Evolutionary conservation across 257 asterid genomes (phyloP).

Genomic region (Lycium ferocissimum): DNA sequence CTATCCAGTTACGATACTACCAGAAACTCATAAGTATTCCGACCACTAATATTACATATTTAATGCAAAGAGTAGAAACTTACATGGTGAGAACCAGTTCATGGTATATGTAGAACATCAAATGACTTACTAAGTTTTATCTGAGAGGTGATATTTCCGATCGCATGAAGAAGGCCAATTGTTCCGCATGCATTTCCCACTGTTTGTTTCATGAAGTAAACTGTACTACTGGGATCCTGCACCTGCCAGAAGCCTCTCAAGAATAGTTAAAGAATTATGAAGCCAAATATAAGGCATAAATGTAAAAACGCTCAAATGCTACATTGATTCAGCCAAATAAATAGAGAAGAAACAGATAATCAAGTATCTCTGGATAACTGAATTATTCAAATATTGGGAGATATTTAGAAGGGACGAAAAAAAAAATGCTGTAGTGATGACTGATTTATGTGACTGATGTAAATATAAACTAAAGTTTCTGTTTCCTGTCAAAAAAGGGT

Average conservation of each 20-base stretch:
- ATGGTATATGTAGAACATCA: constrained; percentile 23
- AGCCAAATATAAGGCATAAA: neutral
- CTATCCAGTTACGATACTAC: constrained; percentile 4
- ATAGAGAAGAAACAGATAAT: neutral
- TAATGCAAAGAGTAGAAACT: constrained; percentile 17
- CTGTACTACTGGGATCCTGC: constrained; percentile 69
- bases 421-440: neutral
- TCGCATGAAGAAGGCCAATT: constrained; percentile 94
- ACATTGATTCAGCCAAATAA: neutral
- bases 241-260: constrained; percentile 33
- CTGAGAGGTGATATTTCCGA: constrained; percentile 86
- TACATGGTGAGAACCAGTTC: neutral
- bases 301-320: neutral
- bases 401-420: neutral
- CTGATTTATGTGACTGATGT: neutral
- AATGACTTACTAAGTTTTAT: constrained; percentile 77
- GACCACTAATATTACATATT: neutral
- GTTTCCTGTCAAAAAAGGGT: neutral
- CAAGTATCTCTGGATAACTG: neutral
- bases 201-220: constrained; percentile 93
- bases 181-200: constrained; percentile 99
- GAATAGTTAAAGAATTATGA: constrained; percentile 20
- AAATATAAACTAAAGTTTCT: neutral
- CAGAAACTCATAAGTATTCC: neutral
- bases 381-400: neutral